These are phyloP conservation scores for Sugiyamaella paludigena DNA, from an alignment of 1,139 yeast species.

Conservation along the genomic window DNA sequence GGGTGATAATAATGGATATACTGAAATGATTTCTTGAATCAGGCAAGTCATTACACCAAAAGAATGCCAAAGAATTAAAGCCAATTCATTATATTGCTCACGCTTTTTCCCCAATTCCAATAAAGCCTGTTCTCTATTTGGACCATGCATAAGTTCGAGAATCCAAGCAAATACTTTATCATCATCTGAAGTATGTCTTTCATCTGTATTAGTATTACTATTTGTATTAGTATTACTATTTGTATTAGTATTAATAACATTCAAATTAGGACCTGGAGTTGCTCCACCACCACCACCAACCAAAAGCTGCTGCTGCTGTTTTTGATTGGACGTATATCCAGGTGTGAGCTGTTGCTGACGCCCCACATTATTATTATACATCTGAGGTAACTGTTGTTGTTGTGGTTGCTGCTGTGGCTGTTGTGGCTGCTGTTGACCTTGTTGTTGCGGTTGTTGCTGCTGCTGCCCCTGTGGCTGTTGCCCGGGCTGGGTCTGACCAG, in stretches of 20 bases:
- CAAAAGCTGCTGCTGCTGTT: constrained; percentile 2
- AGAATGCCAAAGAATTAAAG: constrained; percentile 90
- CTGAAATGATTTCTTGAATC: constrained; percentile 83
- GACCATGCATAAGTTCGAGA: constrained; percentile 82
- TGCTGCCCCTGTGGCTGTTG: constrained; percentile 10
- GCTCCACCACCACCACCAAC: constrained; percentile 4
- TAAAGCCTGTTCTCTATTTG: constrained; percentile 87
- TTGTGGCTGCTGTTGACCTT: constrained; percentile 8
- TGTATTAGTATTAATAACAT: background rate
- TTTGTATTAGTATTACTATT: background rate
- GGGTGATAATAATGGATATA: constrained; percentile 85
- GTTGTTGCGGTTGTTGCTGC: constrained; percentile 9
- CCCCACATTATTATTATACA: constrained; percentile 3
- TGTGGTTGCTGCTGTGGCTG: constrained; percentile 6
- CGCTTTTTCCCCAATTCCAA: constrained; percentile 89
- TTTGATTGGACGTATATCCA: background rate
- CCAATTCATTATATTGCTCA: constrained; percentile 91
- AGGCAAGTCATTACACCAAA: constrained; percentile 95
- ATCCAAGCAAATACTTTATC: constrained; percentile 90
- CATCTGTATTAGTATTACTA: background rate
- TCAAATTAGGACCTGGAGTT: constrained; percentile 2
- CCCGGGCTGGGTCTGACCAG: constrained; percentile 10
- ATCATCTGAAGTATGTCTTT: constrained; percentile 65
- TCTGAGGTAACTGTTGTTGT: constrained; percentile 8
- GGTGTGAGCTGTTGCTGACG: background rate